A percentile compares a stretch with the other conserved stretches of the same genome.
These are phyloP conservation scores for Nyssa sinensis DNA, from an alignment of 148 eudicot genomes.

Conservation along the genomic window DNA sequence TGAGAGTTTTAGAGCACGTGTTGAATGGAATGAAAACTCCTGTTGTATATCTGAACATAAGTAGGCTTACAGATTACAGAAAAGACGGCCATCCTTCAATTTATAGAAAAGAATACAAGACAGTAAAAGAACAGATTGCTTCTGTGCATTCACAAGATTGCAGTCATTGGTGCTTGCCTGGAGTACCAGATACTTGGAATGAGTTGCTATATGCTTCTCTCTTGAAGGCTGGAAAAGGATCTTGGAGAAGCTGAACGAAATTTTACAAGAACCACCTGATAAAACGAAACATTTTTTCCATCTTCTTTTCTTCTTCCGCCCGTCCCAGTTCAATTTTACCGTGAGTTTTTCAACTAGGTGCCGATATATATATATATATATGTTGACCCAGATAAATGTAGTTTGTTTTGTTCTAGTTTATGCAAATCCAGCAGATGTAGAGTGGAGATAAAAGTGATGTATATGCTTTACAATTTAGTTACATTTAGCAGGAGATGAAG, in stretches of 20 bases:
- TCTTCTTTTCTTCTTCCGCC: background rate
- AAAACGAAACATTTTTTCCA: background rate
- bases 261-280: background rate
- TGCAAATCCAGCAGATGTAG: background rate
- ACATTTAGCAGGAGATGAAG: background rate
- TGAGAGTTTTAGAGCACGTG: slow-evolving; percentile 64
- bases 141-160: slow-evolving; percentile 70
- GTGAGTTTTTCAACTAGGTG: background rate
- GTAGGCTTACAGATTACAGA: slow-evolving; percentile 79
- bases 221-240: slow-evolving; percentile 42
- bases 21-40: slow-evolving; percentile 69
- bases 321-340: background rate
- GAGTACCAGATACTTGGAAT: slow-evolving; percentile 92
- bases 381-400: background rate
- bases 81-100: slow-evolving; percentile 92
- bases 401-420: background rate
- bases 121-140: slow-evolving; percentile 37
- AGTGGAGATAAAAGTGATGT: background rate
- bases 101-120: slow-evolving; percentile 52
- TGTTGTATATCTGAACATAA: slow-evolving; percentile 71
- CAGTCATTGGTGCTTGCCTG: slow-evolving; percentile 99
- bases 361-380: too few species aligned
- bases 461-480: background rate
- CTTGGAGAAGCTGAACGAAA: slow-evolving; percentile 29
- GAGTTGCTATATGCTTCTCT: slow-evolving; percentile 75